Percentiles rank a stretch among this genome's conserved stretches.
These are phyloP conservation scores for Tilletia caries DNA, from an alignment of 1,284 basidiomycete genomes.

Conservation along the genomic window DNA sequence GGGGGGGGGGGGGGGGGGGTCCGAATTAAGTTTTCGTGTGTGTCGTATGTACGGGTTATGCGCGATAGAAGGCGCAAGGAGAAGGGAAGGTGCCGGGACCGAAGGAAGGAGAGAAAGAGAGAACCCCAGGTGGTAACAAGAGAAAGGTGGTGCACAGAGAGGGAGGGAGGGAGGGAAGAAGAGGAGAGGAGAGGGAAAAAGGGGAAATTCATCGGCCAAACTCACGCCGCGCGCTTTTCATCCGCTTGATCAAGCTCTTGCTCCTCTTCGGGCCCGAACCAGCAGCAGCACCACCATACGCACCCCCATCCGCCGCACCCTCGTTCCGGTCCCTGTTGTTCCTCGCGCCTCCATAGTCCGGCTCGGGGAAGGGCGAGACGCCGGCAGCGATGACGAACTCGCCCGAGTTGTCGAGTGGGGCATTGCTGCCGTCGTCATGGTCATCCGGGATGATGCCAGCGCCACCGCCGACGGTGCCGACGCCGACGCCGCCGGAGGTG, in stretches of 20 bases:
- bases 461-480: neutral
- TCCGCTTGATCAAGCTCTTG: slow-evolving; percentile 45
- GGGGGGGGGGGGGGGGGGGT: no score
- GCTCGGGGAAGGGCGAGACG: slow-evolving; percentile 41
- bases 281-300: neutral
- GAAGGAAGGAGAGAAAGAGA: neutral
- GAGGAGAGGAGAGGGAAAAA: neutral
- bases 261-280: slow-evolving; percentile 32
- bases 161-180: neutral
- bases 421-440: neutral
- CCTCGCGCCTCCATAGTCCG: slow-evolving; percentile 26
- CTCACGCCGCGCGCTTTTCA: slow-evolving; percentile 38
- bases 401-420: neutral
- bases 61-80: neutral
- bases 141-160: neutral
- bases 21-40: no score
- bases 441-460: neutral
- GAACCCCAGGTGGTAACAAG: neutral
- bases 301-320: slow-evolving; percentile 9
- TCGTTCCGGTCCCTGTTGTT: neutral
- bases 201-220: slow-evolving; percentile 6
- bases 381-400: slow-evolving; percentile 18
- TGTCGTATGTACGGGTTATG: no score
- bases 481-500: neutral
- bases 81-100: neutral